These are phyloP conservation scores for Gossypium turneri DNA, from an alignment of 345 rosid species.

Conservation along the genomic window DNA sequence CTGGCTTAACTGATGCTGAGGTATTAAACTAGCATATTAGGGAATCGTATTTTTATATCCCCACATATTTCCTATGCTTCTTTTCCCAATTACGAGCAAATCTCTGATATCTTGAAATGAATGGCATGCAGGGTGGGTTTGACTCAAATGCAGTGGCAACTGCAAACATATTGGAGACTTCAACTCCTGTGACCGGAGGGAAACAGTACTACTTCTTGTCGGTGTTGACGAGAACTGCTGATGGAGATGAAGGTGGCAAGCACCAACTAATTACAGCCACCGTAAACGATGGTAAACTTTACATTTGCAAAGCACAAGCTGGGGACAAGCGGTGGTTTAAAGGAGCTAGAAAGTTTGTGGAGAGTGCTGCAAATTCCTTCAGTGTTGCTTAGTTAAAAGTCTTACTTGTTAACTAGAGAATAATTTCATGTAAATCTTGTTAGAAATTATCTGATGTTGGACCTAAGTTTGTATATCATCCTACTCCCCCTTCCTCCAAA, in stretches of 20 bases:
- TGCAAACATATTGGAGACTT: conserved; percentile 1
- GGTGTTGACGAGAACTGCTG: background rate
- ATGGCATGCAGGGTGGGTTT: background rate
- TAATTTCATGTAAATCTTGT: background rate
- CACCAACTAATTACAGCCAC: background rate
- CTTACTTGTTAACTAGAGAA: background rate
- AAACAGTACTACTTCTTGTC: background rate
- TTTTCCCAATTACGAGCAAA: too few relatives aligned
- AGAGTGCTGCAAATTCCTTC: background rate
- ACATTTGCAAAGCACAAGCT: background rate
- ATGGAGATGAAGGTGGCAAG: background rate
- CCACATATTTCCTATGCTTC: too few relatives aligned
- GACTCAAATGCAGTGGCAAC: background rate
- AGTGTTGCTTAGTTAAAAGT: background rate
- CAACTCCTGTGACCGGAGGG: background rate
- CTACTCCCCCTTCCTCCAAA: too few relatives aligned
- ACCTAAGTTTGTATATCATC: too few relatives aligned
- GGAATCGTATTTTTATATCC: too few relatives aligned
- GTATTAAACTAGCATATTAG: background rate
- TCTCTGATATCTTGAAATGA: background rate
- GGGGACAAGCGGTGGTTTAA: background rate
- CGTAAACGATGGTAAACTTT: background rate
- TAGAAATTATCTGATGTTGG: too few relatives aligned
- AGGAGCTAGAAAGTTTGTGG: background rate
- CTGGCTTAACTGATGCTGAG: background rate